Evolutionary conservation across 495 filamentous ascomycete genomes (phyloP), one percentile per base, ranked within the genome.

Genomic region (Hyaloscypha hepaticicola): DNA sequence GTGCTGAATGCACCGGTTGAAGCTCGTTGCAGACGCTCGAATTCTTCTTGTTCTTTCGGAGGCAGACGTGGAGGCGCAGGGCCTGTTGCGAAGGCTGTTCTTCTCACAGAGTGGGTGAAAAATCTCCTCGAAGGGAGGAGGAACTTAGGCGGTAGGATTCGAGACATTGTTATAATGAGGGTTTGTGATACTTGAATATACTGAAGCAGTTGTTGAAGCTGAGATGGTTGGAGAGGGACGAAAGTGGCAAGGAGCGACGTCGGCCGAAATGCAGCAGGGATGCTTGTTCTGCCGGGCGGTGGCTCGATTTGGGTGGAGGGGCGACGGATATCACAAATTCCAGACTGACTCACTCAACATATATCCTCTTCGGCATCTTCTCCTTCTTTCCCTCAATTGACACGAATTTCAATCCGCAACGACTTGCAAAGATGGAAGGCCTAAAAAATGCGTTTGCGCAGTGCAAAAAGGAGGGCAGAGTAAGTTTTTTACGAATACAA

Each of bases 31-130:
- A 98, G 88, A 2, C 87, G 82, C 76, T 98, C 94, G 75, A 96
- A 97, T 58, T 96, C 88, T 73, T 92, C 90, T 79, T 98, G 94
- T 70, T 97, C 89, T 76, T 90, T 87, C 65, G 91, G 86, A 4
- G 94, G 90, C 4, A 97, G 89, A 16, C 90, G 88, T 0, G 90
- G 93, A 8, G 94, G 94, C 5, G 93, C 78, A 21, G 94, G 92
- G 9, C 80, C 77, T 12, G 77, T 68, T 26, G 70, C 60, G 56
- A 74, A 74, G 21, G 70, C 66, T 31, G 64, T 41, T 45, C 62
- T 50, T 11, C 28, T 6, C 1, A 52, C 51, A 38, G 58, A 50
- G 1, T 73, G 4, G 58, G 61, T 63, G 77, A 81, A 67, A 64
- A 61, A 68, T 60, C 64, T 68, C 7, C 67, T 66, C 60, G 55